A percentile compares a stretch with the other conserved stretches of the same genome.
These are phyloP conservation scores for Echeveria elegans DNA, from an alignment of 164 flowering plant genomes.

Conservation along the genomic window DNA sequence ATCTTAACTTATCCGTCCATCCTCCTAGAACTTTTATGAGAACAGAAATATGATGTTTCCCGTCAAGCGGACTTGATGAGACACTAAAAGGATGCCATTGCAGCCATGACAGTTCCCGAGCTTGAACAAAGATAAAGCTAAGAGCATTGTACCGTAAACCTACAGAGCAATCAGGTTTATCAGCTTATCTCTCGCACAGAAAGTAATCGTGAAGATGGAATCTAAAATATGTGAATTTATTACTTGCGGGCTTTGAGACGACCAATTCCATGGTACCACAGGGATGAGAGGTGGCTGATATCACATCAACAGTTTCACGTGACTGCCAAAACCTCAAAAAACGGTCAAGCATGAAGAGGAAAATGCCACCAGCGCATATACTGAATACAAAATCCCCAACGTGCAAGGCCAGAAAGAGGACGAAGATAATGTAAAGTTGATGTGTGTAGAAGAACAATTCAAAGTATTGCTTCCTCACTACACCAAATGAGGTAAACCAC, in stretches of 20 bases:
- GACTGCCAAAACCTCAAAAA: slow-evolving; percentile 88
- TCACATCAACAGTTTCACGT: slow-evolving; percentile 42
- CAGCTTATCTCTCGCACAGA: not conserved
- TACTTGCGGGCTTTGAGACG: slow-evolving; percentile 75
- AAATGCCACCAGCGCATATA: slow-evolving; percentile 65
- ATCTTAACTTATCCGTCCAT: slow-evolving; percentile 70
- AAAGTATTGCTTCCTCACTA: slow-evolving; percentile 53
- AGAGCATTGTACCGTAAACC: slow-evolving; percentile 80
- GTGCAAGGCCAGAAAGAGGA: slow-evolving; percentile 74
- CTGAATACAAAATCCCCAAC: slow-evolving; percentile 70
- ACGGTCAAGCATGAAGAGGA: slow-evolving; percentile 78
- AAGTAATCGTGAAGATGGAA: too few relatives aligned
- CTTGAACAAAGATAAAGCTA: slow-evolving; percentile 71
- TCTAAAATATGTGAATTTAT: not conserved
- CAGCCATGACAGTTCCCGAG: slow-evolving; percentile 72
- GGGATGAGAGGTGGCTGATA: slow-evolving; percentile 62
- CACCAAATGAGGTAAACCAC: slow-evolving; percentile 83
- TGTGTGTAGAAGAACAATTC: slow-evolving; percentile 93
- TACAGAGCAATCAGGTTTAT: slow-evolving; percentile 19
- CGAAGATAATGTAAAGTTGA: slow-evolving; percentile 71
- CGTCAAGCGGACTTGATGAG: slow-evolving; percentile 92
- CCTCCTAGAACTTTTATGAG: slow-evolving; percentile 86
- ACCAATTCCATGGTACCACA: slow-evolving; percentile 77
- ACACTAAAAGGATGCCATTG: slow-evolving; percentile 98
- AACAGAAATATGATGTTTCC: slow-evolving; percentile 55